phyloP scores from a whole-genome alignment of 2,329 filamentous ascomycete genomes.

The Neonectria coccinea region DNA sequence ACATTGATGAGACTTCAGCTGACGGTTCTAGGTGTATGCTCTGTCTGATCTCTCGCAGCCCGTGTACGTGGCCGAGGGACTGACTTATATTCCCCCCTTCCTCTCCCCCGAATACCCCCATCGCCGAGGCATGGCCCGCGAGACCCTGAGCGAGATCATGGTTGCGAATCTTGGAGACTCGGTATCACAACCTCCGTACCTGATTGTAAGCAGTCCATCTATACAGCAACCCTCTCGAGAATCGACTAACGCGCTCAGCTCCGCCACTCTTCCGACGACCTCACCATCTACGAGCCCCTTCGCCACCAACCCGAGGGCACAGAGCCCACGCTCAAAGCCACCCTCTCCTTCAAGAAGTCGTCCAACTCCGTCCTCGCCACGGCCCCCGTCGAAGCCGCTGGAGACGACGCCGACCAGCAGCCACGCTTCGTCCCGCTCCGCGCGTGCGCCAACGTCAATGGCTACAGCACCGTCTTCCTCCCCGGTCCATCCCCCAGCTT shows the following conservation, averaged over 20 bases:
- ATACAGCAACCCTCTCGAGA: not conserved
- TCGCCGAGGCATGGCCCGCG: conserved; percentile 77
- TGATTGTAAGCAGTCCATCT: conserved; percentile 72
- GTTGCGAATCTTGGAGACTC: conserved; percentile 87
- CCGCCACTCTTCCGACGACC: conserved; percentile 82
- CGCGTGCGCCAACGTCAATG: conserved; percentile 73
- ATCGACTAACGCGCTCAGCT: conserved; percentile 61
- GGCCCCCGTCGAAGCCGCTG: conserved; percentile 59
- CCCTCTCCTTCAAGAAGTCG: conserved; percentile 81
- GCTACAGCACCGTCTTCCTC: conserved; percentile 85
- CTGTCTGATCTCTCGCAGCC: conserved; percentile 79
- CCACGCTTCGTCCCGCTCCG: conserved; percentile 66
- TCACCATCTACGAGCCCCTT: conserved; percentile 89
- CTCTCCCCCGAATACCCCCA: conserved; percentile 77
- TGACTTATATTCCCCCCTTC: conserved; percentile 81
- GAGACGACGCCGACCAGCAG: conserved; percentile 63
- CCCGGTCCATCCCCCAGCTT: conserved; percentile 84
- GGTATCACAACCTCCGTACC: conserved; percentile 76
- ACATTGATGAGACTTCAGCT: conserved; percentile 2
- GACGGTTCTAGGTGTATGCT: conserved; percentile 73
- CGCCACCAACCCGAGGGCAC: conserved; percentile 56
- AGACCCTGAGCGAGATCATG: conserved; percentile 81
- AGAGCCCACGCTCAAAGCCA: conserved; percentile 60
- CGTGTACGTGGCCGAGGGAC: conserved; percentile 79
- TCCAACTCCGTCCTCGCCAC: conserved; percentile 76